Evolutionary conservation across 371 early-diverging fungal species (phyloP), one percentile per base, ranked within the genome.

Genomic region (Batkoa obscura): DNA sequence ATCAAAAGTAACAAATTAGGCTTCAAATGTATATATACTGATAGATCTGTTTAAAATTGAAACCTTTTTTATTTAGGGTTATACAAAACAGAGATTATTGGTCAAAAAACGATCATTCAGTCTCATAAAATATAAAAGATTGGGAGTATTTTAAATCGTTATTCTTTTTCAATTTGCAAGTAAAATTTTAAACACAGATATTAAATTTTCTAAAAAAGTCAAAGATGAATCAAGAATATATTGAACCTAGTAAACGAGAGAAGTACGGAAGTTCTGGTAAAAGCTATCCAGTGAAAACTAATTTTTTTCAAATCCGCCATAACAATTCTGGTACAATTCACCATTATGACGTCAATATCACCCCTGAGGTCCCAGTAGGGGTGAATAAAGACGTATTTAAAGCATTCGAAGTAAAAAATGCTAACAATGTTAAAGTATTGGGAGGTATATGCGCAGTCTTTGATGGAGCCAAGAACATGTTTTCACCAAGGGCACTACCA

Each of bases 381-480:
- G 57, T 74, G 5, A 68, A 73, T 57, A 62, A 72, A 5, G 68
- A 66, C 10, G 66, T 75, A 34, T 74, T 68, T 69, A 59, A 63
- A 46, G 56, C 64, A 0, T 70, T 78, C 59, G 66, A 71, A 46
- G 60, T 55, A 8, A 15, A 37, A 46, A 55, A 56, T 34, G 63
- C 64, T 2, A 53, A 53, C n/a, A 63, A 68, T 36, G 46, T 50
- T 3, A 53, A 52, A 15, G 64, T 58, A 30, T 62, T 76, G 13
- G 59, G 55, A 31, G 63, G 61, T 32, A 57, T 56, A 36, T 39
- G 57, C 37, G 59, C 71, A 35, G 78, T 81, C 10, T 84, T 67
- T 58, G 83, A 83, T 59, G 83, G 84, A 3, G 62, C 76, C 43
- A 71, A 74, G 62, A 76, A 74, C 47, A 65, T 81, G 9, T 83